Conservation (phyloP, 2,329 filamentous ascomycete genomes). For the Trichoderma sp. region DNA sequence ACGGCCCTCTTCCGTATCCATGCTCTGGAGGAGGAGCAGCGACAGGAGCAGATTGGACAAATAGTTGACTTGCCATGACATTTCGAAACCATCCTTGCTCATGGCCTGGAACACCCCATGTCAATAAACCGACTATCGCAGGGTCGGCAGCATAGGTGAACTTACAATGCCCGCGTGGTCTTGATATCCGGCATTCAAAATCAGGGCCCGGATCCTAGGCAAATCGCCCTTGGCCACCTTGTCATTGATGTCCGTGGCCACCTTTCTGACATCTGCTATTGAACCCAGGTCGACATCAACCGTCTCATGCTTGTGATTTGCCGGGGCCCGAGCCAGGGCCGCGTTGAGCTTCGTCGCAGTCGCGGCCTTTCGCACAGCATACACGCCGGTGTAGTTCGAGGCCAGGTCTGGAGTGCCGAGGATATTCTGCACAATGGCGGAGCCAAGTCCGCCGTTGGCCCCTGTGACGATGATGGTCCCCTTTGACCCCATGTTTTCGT, state of each 20-base stretch:
- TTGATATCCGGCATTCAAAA: slow-evolving; percentile 37
- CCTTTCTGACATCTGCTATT: slow-evolving; percentile 29
- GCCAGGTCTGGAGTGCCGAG: slow-evolving; percentile 31
- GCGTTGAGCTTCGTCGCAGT: slow-evolving; percentile 31
- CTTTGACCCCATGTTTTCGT: slow-evolving; percentile 19
- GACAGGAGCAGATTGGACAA: slow-evolving; percentile 32
- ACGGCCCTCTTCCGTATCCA: slow-evolving; percentile 30
- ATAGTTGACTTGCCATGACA: slow-evolving; percentile 36
- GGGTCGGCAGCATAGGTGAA: neutral
- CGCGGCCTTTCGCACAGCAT: slow-evolving; percentile 36
- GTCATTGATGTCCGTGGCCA: slow-evolving; percentile 31
- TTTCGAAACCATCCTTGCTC: slow-evolving; percentile 33
- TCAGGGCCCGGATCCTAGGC: slow-evolving; percentile 39
- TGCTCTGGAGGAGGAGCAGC: slow-evolving; percentile 34
- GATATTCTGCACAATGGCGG: slow-evolving; percentile 34
- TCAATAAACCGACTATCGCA: neutral
- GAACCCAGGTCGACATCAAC: slow-evolving; percentile 35
- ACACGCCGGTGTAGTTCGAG: slow-evolving; percentile 35
- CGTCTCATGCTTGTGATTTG: slow-evolving; percentile 33
- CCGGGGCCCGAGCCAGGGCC: slow-evolving; percentile 25
- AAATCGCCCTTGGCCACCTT: slow-evolving; percentile 33
- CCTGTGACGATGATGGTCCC: slow-evolving; percentile 40
- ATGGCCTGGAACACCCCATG: slow-evolving; percentile 24
- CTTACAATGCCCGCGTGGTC: slow-evolving; percentile 30
- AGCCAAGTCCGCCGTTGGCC: slow-evolving; percentile 40